Conservation (phyloP, 2,329 filamentous ascomycete genomes). For the Talaromyces albobiverticillius region DNA sequence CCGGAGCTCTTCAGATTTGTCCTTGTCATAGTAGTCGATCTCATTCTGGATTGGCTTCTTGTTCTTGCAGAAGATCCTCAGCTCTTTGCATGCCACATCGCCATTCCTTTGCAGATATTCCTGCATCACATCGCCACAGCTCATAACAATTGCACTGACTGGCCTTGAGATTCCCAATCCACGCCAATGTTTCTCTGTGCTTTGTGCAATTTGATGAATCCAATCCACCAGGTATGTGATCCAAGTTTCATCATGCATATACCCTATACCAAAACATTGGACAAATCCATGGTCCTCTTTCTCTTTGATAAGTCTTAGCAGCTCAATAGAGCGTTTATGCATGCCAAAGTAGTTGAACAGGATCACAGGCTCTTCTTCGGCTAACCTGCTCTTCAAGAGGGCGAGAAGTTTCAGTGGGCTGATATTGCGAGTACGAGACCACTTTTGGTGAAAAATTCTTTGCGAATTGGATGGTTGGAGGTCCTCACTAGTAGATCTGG, state of each 20-base stretch:
- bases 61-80: constrained; percentile 23
- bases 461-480: constrained; percentile 5
- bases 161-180: constrained; percentile 15
- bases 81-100: constrained; percentile 25
- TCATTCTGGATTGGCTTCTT: constrained; percentile 19
- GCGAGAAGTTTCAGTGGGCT: constrained; percentile 24
- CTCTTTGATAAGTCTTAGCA: constrained; percentile 23
- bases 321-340: constrained; percentile 26
- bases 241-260: constrained; percentile 25
- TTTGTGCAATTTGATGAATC: constrained; percentile 23
- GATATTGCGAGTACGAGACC: constrained; percentile 22
- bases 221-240: constrained; percentile 25
- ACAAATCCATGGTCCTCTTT: constrained; percentile 28
- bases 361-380: constrained; percentile 27
- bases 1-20: constrained; percentile 14
- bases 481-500: constrained; percentile 17
- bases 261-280: constrained; percentile 25
- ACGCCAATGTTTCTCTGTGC: constrained; percentile 18
- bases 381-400: constrained; percentile 23
- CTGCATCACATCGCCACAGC: constrained; percentile 25
- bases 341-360: constrained; percentile 31
- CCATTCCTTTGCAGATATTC: constrained; percentile 27
- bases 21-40: constrained; percentile 14
- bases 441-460: constrained; percentile 17
- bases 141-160: constrained; percentile 20